These are phyloP conservation scores for Meyerozyma carpophila DNA, from an alignment of 1,139 yeast genomes.

Conservation along the genomic window DNA sequence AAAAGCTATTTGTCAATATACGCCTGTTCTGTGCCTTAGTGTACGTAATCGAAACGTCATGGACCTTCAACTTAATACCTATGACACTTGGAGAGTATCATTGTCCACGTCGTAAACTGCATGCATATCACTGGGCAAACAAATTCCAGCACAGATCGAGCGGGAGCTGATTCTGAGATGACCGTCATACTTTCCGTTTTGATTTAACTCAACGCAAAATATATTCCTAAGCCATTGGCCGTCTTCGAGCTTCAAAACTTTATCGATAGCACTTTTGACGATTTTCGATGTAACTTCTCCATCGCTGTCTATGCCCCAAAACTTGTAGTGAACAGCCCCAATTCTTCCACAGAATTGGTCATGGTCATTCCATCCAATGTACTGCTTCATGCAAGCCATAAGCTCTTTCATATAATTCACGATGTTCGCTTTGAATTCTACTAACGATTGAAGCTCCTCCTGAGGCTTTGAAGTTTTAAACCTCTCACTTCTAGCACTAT, in stretches of 20 bases:
- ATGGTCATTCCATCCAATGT: too few species aligned
- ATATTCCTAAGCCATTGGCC: background rate
- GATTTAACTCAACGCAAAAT: background rate
- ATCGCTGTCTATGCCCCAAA: background rate
- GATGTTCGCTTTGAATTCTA: too few species aligned
- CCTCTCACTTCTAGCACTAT: too few species aligned
- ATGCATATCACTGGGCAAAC: background rate
- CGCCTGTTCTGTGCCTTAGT: too few species aligned
- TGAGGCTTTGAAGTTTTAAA: too few species aligned
- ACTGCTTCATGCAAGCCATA: too few species aligned
- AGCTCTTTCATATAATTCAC: too few species aligned
- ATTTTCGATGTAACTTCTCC: background rate
- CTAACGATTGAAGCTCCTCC: too few species aligned
- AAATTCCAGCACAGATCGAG: background rate
- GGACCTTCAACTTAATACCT: too few species aligned
- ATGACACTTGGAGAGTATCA: background rate
- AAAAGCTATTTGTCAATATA: too few species aligned
- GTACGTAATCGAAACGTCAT: too few species aligned
- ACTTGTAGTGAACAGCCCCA: slow-evolving; percentile 1
- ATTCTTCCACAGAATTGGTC: background rate
- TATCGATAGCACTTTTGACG: background rate
- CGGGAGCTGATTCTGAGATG: slow-evolving; percentile 1
- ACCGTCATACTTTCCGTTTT: background rate
- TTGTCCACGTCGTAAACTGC: background rate
- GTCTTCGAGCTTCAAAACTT: background rate